phyloP scores from a whole-genome alignment of 73 alveolate species.

The Paramecium sexaurelia region DNA sequence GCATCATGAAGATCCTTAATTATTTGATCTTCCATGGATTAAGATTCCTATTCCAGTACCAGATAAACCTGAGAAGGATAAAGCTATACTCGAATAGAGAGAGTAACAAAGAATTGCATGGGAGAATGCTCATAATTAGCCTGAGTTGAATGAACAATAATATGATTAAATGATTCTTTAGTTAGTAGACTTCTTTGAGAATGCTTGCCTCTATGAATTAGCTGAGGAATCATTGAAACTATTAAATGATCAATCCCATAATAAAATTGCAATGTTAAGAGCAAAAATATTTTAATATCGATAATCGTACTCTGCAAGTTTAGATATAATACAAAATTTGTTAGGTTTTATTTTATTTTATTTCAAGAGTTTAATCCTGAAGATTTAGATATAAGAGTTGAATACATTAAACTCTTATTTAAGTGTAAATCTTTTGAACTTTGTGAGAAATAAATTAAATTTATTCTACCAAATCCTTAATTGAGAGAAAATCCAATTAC shows the following conservation, averaged over 20 bases:
- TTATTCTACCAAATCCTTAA: constrained; percentile 34
- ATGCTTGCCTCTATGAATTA: constrained; percentile 66
- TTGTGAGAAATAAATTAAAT: constrained; percentile 25
- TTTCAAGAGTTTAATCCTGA: background rate
- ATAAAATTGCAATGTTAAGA: background rate
- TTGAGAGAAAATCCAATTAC: background rate
- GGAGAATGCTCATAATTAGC: constrained; percentile 47
- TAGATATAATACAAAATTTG: background rate
- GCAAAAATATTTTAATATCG: background rate
- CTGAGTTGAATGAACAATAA: constrained; percentile 63
- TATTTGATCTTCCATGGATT: constrained; percentile 60
- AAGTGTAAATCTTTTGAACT: background rate
- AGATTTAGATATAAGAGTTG: background rate
- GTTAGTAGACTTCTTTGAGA: constrained; percentile 74
- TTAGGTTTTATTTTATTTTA: background rate
- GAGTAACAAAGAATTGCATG: constrained; percentile 30
- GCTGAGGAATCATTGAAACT: constrained; percentile 68
- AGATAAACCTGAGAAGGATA: constrained; percentile 66
- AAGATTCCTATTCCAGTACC: constrained; percentile 61
- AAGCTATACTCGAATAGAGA: constrained; percentile 52
- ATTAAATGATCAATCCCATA: background rate
- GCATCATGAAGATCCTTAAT: constrained; percentile 52
- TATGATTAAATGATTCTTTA: constrained; percentile 74
- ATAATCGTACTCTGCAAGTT: background rate
- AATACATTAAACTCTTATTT: constrained; percentile 13